Conservation (phyloP, 2,329 filamentous ascomycete species). For the Emydomyces testavorans region DNA sequence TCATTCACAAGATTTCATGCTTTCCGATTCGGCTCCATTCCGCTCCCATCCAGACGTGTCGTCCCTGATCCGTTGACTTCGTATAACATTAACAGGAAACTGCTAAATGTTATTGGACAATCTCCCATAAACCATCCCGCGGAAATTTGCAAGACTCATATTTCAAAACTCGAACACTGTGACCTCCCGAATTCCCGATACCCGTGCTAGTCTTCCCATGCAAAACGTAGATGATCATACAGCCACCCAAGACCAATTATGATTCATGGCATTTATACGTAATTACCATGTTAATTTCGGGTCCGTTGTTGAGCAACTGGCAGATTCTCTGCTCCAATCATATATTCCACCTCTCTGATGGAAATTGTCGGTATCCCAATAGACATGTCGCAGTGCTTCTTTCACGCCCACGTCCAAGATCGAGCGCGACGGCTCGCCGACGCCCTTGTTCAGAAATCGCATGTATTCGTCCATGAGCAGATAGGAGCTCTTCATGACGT, state of each 20-base stretch:
- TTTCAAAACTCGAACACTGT: too few relatives aligned
- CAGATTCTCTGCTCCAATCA: conserved; percentile 32
- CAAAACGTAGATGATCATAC: neutral
- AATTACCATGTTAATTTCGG: neutral
- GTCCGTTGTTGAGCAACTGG: neutral
- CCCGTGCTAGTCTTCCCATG: too few relatives aligned
- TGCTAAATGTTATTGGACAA: too few relatives aligned
- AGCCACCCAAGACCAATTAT: neutral
- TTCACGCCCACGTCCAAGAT: conserved; percentile 40
- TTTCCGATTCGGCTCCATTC: too few relatives aligned
- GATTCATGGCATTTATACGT: neutral
- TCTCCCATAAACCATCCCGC: too few relatives aligned
- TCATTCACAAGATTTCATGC: too few relatives aligned
- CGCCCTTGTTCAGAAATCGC: conserved; percentile 38
- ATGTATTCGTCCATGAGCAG: conserved; percentile 43
- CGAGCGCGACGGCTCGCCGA: conserved; percentile 20
- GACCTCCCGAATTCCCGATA: too few relatives aligned
- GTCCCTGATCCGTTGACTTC: too few relatives aligned
- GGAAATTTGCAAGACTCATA: too few relatives aligned
- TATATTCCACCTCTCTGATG: conserved; percentile 37
- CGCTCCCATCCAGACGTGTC: too few relatives aligned
- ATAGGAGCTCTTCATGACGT: conserved; percentile 41
- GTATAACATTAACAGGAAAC: too few relatives aligned
- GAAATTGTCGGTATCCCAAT: conserved; percentile 39
- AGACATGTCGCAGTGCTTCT: conserved; percentile 34